phyloP scores from a whole-genome alignment of 495 filamentous ascomycete species.

The Trypethelium eluteriae region DNA sequence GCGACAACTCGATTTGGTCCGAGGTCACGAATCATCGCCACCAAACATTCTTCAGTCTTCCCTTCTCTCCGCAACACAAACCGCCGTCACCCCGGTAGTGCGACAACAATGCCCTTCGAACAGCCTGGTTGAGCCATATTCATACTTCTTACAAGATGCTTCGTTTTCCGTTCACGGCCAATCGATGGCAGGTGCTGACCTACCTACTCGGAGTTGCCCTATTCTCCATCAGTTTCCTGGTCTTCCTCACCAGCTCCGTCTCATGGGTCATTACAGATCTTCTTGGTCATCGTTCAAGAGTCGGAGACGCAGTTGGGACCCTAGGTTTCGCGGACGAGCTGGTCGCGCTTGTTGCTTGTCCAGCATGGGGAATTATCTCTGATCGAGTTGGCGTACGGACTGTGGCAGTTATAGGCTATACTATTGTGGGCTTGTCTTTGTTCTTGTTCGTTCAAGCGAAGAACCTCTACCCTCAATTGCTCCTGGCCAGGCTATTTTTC shows the following conservation, averaged over 20 bases:
- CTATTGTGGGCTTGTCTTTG: constrained; percentile 66
- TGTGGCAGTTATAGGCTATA: constrained; percentile 64
- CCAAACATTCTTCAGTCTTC: neutral
- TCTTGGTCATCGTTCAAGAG: constrained; percentile 63
- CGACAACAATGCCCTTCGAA: neutral
- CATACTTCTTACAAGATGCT: neutral
- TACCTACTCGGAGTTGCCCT: constrained; percentile 87
- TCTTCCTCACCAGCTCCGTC: constrained; percentile 90
- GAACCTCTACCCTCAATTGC: constrained; percentile 82
- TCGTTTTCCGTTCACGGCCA: constrained; percentile 46
- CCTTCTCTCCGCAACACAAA: neutral
- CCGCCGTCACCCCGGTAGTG: neutral
- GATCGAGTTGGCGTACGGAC: constrained; percentile 77
- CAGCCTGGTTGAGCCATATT: neutral
- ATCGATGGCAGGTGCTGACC: constrained; percentile 63
- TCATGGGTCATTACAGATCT: constrained; percentile 93
- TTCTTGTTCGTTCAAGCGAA: constrained; percentile 74
- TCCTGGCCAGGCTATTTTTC: constrained; percentile 80
- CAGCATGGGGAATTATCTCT: constrained; percentile 83
- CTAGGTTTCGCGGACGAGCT: constrained; percentile 94
- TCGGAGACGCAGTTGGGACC: constrained; percentile 87
- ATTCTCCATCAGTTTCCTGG: constrained; percentile 93
- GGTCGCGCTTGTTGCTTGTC: constrained; percentile 82
- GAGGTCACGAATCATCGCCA: neutral
- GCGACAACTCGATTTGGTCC: neutral